Evolutionary conservation across 1,139 yeast species (phyloP).

Genomic region (Yamadazyma triangularis): DNA sequence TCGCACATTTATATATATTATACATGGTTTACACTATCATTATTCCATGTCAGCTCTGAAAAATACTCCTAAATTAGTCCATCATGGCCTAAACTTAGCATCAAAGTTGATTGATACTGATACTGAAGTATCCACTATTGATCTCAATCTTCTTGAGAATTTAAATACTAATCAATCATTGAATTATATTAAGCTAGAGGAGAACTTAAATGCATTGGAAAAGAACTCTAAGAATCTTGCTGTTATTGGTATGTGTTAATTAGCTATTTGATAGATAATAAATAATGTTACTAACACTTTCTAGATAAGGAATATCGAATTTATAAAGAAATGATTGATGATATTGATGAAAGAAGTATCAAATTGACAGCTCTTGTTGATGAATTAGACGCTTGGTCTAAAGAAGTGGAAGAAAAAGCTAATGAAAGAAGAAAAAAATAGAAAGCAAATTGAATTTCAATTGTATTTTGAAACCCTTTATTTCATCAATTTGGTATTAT

Average conservation of each 20-base stretch:
- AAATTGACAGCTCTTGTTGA: conserved; percentile 41
- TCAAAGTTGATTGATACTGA: conserved; percentile 45
- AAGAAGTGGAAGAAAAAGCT: conserved; percentile 2
- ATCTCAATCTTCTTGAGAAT: conserved; percentile 49
- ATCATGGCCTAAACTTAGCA: conserved; percentile 27
- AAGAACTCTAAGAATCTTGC: conserved; percentile 26
- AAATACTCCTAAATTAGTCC: conserved; percentile 27
- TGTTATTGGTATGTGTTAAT: conserved; percentile 28
- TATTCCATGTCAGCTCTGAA: no score
- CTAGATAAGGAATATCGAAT: conserved; percentile 28
- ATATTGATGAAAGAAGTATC: conserved; percentile 43
- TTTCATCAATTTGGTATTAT: no score
- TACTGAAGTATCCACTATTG: conserved; percentile 49
- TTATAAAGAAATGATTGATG: conserved; percentile 26
- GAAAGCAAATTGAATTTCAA: no score
- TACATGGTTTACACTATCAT: no score
- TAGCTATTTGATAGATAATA: background rate
- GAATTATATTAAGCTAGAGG: conserved; percentile 52
- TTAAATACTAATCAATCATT: conserved; percentile 56
- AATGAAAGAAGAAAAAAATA: background rate
- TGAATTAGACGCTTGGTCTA: conserved; percentile 42
- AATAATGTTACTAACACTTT: conserved; percentile 8
- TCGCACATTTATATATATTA: no score
- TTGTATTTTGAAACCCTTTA: no score
- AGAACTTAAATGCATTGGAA: conserved; percentile 37